Percentiles rank a stretch among this genome's conserved stretches.
These are phyloP conservation scores for Lactarius vividus DNA, from an alignment of 768 basidiomycete genomes.

Conservation along the genomic window DNA sequence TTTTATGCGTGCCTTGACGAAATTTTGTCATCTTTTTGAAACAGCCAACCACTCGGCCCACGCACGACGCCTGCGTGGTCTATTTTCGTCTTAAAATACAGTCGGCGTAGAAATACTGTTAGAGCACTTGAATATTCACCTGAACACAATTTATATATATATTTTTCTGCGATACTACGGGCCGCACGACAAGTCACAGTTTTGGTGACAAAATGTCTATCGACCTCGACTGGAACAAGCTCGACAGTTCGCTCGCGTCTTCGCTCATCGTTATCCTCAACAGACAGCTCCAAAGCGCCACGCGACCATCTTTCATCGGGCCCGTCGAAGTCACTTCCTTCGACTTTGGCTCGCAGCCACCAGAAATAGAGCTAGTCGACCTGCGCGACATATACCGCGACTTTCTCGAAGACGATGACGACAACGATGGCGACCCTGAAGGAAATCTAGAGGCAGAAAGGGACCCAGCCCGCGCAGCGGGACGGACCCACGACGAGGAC, in stretches of 20 bases:
- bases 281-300: conserved; percentile 62
- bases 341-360: conserved; percentile 80
- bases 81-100: conserved; percentile 13
- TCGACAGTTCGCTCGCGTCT: conserved; percentile 69
- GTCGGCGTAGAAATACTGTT: conserved; percentile 25
- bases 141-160: not conserved
- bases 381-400: conserved; percentile 92
- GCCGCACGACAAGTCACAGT: not conserved
- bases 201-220: conserved; percentile 65
- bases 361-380: conserved; percentile 89
- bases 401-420: conserved; percentile 75
- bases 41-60: conserved; percentile 3
- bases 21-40: conserved; percentile 7
- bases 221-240: conserved; percentile 89
- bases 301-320: conserved; percentile 92
- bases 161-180: not conserved
- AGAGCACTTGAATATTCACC: conserved; percentile 21
- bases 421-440: conserved; percentile 42
- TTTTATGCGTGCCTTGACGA: conserved; percentile 7
- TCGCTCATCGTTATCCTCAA: conserved; percentile 76
- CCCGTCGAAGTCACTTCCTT: conserved; percentile 84
- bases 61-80: conserved; percentile 5
- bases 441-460: conserved; percentile 44
- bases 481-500: conserved; percentile 44
- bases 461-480: conserved; percentile 23